Base-by-base conservation (phyloP, 139 green algal species). In the Trebouxia sp. region DNA sequence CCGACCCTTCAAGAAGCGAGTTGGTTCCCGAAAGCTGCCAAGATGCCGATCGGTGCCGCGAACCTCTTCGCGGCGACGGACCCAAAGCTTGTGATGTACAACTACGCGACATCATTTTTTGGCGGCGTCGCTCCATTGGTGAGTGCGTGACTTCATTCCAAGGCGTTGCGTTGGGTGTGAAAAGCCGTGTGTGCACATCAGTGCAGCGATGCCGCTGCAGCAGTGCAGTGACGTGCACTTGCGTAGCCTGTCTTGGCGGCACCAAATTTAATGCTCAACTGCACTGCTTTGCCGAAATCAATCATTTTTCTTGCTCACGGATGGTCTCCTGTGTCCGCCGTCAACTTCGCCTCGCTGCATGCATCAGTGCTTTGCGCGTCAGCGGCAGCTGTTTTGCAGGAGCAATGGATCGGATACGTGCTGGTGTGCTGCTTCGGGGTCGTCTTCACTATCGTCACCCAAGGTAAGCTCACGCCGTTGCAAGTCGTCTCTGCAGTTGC, bases 381-480 rank as follows among this genome's bases (percentile, higher is more conserved):
- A 58, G 24, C 42, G 28, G 42, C 28, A 2, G 26, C 6, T 50
- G 6, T 65, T 6, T 11, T 67, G 32, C 74, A 79, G 74, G 47
- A 65, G 1, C 74, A 79, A 47, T 66, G 47, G 74, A 47, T 79
- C 4, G 74, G 74, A 0, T 79, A 79, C 32, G 45, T 65, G 10
- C 74, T 79, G 14, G 74, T 79, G 3, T 79, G 74, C 47, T 65
- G 30, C 15, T 79, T 79, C 14, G 74, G 74, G 6, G 14, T 79
- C 6, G 74, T 79, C 0, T 79, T 79, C 47, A 79, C 74, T 0
- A 5, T 65, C 32, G 32, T 79, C 74, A 79, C 74, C 15, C 41
- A 58, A 55, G 69, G 69, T 77, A 11, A 37, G 6, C 26, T 1
- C 9, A 55, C 37, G 3, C 6, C 15, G 8, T n/a, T n/a, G 11